Evolutionary conservation across 306 rosid genomes (phyloP).

Genomic region (Potentilla sterilis): DNA sequence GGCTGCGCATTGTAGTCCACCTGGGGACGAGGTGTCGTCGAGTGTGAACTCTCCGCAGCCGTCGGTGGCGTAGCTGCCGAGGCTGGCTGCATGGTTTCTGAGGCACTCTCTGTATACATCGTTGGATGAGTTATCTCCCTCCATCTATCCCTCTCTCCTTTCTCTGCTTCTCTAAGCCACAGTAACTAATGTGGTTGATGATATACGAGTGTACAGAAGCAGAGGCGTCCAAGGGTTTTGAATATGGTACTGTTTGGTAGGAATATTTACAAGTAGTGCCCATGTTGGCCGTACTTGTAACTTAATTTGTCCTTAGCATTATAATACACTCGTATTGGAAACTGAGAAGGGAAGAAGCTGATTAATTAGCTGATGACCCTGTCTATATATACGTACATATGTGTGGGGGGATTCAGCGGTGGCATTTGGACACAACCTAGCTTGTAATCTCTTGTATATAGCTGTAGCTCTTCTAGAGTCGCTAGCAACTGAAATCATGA

Average conservation of each 20-base stretch:
- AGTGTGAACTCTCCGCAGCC: constrained; percentile 87
- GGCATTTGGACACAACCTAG: constrained; percentile 13
- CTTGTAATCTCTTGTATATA: neutral
- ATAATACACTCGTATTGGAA: neutral
- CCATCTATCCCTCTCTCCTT: constrained; percentile 8
- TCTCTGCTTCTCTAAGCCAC: neutral
- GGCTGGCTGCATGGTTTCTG: constrained; percentile 90
- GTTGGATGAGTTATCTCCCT: constrained; percentile 32
- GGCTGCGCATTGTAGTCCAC: constrained; percentile 58
- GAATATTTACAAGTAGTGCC: constrained; percentile 11
- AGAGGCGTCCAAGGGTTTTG: neutral
- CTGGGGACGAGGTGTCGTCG: constrained; percentile 35
- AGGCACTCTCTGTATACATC: constrained; percentile 64
- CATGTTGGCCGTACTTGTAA: constrained; percentile 3
- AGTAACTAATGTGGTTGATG: neutral
- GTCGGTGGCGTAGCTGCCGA: constrained; percentile 90
- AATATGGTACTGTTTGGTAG: constrained; percentile 21
- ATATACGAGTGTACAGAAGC: constrained; percentile 10
- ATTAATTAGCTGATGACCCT: constrained; percentile 1
- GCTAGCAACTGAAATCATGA: too few species aligned
- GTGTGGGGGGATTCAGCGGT: constrained; percentile 6
- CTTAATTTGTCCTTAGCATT: neutral
- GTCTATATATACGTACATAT: neutral
- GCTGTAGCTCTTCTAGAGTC: neutral
- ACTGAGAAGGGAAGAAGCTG: neutral